A percentile compares a stretch with the other conserved stretches of the same genome.
These are phyloP conservation scores for Sporormia fimetaria DNA, from an alignment of 495 filamentous ascomycete species.

Conservation along the genomic window DNA sequence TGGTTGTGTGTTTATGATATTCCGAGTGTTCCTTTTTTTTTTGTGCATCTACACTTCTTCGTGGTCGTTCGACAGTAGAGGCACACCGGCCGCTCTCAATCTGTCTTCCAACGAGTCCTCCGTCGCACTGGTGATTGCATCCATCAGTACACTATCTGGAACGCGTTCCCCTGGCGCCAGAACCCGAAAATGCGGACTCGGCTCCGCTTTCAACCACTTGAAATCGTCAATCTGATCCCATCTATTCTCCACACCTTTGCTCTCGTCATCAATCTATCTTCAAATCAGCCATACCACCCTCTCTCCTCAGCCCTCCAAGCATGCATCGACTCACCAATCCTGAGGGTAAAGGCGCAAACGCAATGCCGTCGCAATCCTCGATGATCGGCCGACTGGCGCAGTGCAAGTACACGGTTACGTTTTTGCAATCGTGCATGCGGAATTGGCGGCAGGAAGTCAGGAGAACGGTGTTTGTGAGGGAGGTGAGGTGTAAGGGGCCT, in stretches of 20 bases:
- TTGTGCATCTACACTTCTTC: no score
- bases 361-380: constrained; percentile 68
- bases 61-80: no score
- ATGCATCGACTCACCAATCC: constrained; percentile 46
- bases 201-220: constrained; percentile 82
- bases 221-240: constrained; percentile 94
- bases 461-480: constrained; percentile 58
- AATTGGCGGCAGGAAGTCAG: constrained; percentile 66
- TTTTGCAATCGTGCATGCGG: constrained; percentile 74
- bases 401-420: constrained; percentile 72
- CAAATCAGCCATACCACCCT: no score
- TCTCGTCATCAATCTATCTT: constrained; percentile 5
- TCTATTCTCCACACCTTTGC: constrained; percentile 41
- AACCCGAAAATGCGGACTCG: constrained; percentile 80
- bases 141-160: constrained; percentile 54
- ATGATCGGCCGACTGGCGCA: constrained; percentile 82
- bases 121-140: constrained; percentile 53
- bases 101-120: constrained; percentile 56
- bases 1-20: no score
- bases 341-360: constrained; percentile 64
- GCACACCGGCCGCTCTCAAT: constrained; percentile 38
- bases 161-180: constrained; percentile 51
- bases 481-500: constrained; percentile 73
- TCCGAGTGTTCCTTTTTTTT: no score
- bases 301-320: not conserved